Conservation (phyloP, 306 rosid genomes). For the Trichosanthes truncata region DNA sequence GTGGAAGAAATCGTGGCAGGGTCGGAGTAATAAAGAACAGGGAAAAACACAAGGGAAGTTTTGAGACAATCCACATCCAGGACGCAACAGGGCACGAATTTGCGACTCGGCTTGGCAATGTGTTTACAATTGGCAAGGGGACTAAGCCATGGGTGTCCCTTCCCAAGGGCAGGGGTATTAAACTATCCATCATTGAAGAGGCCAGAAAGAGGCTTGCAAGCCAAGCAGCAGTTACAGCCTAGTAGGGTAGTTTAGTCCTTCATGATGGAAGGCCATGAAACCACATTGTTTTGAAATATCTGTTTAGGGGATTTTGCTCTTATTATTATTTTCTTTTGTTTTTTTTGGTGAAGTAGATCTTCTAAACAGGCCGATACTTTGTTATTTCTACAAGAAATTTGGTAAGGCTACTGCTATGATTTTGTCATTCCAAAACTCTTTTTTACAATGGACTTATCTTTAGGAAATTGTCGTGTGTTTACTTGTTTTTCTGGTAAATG, state of each 20-base stretch:
- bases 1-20: slow-evolving; percentile 74
- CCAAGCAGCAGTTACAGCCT: slow-evolving; percentile 48
- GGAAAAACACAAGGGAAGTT: slow-evolving; percentile 75
- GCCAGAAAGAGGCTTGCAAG: slow-evolving; percentile 66
- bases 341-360: background rate
- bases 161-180: slow-evolving; percentile 88
- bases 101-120: slow-evolving; percentile 61
- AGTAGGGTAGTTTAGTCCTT: background rate
- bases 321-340: background rate
- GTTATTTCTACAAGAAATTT: background rate
- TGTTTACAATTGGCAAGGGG: slow-evolving; percentile 62
- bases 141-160: slow-evolving; percentile 70
- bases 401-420: background rate
- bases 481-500: background rate
- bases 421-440: background rate
- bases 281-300: background rate
- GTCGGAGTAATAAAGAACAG: slow-evolving; percentile 81
- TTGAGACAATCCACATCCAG: slow-evolving; percentile 69
- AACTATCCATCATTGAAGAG: slow-evolving; percentile 66
- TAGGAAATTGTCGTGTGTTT: background rate
- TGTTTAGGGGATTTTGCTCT: background rate
- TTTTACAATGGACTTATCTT: background rate
- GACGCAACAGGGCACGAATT: slow-evolving; percentile 74
- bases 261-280: background rate
- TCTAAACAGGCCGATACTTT: background rate